These are phyloP conservation scores for Nasturtium officinale DNA, from an alignment of 345 rosid species.

Conservation along the genomic window DNA sequence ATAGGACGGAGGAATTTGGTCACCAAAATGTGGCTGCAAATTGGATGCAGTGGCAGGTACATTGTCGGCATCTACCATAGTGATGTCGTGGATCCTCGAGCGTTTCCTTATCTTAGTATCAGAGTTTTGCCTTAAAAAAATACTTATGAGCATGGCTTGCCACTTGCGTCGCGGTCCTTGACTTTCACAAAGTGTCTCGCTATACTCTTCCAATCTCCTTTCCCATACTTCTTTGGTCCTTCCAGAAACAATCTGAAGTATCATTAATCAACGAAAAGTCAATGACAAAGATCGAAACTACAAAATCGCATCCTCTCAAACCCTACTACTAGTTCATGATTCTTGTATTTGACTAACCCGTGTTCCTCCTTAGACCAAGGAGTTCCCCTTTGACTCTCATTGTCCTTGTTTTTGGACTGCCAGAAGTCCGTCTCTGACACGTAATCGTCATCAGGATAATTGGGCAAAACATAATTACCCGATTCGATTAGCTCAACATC, in stretches of 20 bases:
- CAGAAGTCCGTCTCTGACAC: not conserved
- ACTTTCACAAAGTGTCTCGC: constrained; percentile 56
- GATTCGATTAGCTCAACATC: constrained; percentile 65
- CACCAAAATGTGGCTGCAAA: constrained; percentile 3
- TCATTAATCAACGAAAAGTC: not conserved
- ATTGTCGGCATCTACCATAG: constrained; percentile 37
- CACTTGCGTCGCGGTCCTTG: constrained; percentile 69
- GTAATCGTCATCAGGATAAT: constrained; percentile 32
- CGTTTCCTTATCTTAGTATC: constrained; percentile 55
- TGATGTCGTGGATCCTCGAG: constrained; percentile 68
- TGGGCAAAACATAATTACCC: constrained; percentile 47
- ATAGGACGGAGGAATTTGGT: not conserved
- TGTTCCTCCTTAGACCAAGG: constrained; percentile 42
- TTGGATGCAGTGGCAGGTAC: constrained; percentile 19
- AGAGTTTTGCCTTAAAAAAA: constrained; percentile 49
- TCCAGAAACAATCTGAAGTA: constrained; percentile 54
- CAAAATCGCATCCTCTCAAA: not conserved
- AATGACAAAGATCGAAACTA: not conserved
- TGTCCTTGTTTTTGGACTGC: not conserved
- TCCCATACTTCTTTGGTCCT: constrained; percentile 53
- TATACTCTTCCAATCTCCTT: constrained; percentile 77
- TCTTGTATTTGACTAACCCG: not conserved
- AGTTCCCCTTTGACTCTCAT: constrained; percentile 58
- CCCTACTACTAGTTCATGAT: no score
- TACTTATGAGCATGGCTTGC: constrained; percentile 86